phyloP scores from a whole-genome alignment of 176 grass and related monocot species.

The Rhipidocladum racemiflorum region DNA sequence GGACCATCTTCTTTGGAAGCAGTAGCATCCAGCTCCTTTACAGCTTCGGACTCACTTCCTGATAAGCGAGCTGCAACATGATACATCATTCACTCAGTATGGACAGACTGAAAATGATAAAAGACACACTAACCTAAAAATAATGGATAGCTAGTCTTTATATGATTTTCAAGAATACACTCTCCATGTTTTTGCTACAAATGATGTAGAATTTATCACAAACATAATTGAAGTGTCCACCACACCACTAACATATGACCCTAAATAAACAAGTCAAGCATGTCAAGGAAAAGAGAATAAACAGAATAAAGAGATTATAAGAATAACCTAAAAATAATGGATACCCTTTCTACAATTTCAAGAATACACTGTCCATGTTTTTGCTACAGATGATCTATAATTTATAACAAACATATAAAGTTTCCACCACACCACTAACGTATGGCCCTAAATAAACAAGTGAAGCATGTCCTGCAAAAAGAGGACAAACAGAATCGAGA shows the following conservation, averaged over 20 bases:
- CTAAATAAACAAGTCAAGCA: neutral
- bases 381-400: neutral
- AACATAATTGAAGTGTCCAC: neutral
- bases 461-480: neutral
- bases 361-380: neutral
- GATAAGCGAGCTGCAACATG: slow-evolving; percentile 68
- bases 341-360: neutral
- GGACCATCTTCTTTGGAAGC: slow-evolving; percentile 63
- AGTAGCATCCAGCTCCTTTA: slow-evolving; percentile 61
- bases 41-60: slow-evolving; percentile 65
- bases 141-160: neutral
- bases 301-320: neutral
- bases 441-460: neutral
- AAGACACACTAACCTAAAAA: neutral
- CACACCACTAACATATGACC: neutral
- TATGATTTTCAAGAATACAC: neutral
- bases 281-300: neutral
- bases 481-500: neutral
- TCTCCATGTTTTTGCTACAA: neutral
- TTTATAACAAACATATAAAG: neutral
- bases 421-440: neutral
- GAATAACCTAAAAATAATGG: neutral
- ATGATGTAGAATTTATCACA: neutral
- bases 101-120: neutral
- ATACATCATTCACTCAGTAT: slow-evolving; percentile 17